phyloP scores from a whole-genome alignment of 225 moss, liverwort and hornwort species.

The Climacium dendroides region DNA sequence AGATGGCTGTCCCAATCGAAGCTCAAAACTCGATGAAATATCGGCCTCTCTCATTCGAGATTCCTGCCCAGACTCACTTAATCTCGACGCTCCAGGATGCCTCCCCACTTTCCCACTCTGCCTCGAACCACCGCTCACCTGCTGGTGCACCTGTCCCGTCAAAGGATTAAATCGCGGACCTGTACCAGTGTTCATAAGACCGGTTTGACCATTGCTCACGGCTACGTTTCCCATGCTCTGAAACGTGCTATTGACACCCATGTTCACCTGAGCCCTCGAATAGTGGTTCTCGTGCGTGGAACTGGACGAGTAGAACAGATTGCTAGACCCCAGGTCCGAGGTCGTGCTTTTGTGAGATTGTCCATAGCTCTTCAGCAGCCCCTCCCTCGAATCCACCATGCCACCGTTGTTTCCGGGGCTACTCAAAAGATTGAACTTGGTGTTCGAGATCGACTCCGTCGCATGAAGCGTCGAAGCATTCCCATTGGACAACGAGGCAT shows the following conservation, averaged over 20 bases:
- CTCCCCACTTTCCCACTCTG: conserved; percentile 22
- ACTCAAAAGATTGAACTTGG: conserved; percentile 17
- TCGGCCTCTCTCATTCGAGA: conserved; percentile 48
- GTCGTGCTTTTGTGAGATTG: conserved; percentile 35
- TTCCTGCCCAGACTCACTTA: conserved; percentile 34
- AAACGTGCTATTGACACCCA: conserved; percentile 3
- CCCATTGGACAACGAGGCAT: conserved; percentile 46
- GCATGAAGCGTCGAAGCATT: conserved; percentile 31
- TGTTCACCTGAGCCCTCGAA: conserved; percentile 32
- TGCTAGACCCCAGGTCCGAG: conserved; percentile 20
- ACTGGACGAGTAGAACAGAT: neutral
- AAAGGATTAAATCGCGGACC: conserved; percentile 18
- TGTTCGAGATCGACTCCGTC: conserved; percentile 35
- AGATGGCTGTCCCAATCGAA: conserved; percentile 90
- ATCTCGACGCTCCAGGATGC: conserved; percentile 4
- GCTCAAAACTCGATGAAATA: conserved; percentile 69
- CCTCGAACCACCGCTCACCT: conserved; percentile 6
- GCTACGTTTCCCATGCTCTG: conserved; percentile 29
- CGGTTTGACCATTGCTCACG: conserved; percentile 39
- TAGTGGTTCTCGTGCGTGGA: conserved; percentile 21
- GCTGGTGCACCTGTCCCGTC: conserved; percentile 12
- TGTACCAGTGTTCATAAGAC: conserved; percentile 30
- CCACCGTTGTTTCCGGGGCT: conserved; percentile 15
- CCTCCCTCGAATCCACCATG: conserved; percentile 40
- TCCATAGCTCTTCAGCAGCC: conserved; percentile 38